A percentile compares a stretch with the other conserved stretches of the same genome.
Conservation (phyloP, 495 filamentous ascomycete species). For the Sporormia fimetaria region DNA sequence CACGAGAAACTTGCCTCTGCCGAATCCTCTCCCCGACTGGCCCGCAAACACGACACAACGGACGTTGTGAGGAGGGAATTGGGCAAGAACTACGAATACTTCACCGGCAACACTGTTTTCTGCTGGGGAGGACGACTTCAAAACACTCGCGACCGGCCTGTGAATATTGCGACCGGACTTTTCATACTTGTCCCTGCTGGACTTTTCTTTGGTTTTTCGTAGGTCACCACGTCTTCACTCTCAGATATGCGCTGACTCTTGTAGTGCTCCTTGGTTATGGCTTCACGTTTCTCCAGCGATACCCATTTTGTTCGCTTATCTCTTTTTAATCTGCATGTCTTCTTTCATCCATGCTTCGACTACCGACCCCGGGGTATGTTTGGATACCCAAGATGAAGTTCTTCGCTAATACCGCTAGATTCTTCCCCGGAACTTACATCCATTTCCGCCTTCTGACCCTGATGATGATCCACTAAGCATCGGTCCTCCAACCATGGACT, state of each 20-base stretch:
- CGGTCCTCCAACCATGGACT: conserved; percentile 77
- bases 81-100: conserved; percentile 80
- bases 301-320: conserved; percentile 79
- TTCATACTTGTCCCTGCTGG: conserved; percentile 62
- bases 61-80: conserved; percentile 36
- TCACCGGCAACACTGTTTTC: conserved; percentile 83
- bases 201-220: conserved; percentile 79
- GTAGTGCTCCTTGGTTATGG: conserved; percentile 77
- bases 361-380: conserved; percentile 80
- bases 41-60: conserved; percentile 31
- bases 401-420: conserved; percentile 41
- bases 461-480: conserved; percentile 66
- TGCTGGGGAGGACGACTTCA: conserved; percentile 74
- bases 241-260: conserved; percentile 15
- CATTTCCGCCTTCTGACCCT: conserved; percentile 45
- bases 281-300: conserved; percentile 81
- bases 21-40: conserved; percentile 58
- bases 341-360: conserved; percentile 88
- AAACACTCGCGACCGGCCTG: conserved; percentile 78
- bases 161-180: conserved; percentile 79
- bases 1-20: conserved; percentile 68
- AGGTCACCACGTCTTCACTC: conserved; percentile 28
- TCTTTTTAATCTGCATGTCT: conserved; percentile 80
- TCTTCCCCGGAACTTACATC: conserved; percentile 71
- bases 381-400: not conserved